Evolutionary conservation across 1,284 basidiomycete species (phyloP).

Genomic region (Phylloboletellus chloephorus): DNA sequence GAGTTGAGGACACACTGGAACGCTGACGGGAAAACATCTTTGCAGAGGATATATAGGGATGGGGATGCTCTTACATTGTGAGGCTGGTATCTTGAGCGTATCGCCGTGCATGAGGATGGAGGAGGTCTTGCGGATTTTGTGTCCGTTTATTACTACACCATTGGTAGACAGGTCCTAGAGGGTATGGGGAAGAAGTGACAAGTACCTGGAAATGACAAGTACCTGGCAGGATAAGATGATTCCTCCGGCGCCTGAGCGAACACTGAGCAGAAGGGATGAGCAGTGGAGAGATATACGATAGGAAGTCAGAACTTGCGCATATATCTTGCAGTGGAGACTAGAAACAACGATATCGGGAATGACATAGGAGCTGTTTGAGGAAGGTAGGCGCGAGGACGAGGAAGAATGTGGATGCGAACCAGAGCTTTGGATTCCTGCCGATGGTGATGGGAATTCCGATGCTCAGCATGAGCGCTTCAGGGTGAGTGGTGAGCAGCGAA

Average conservation of each 20-base stretch:
- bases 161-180: constrained; percentile 72
- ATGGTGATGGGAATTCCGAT: constrained; percentile 60
- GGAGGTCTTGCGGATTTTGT: constrained; percentile 56
- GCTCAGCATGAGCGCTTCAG: constrained; percentile 49
- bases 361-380: constrained; percentile 42
- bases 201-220: constrained; percentile 2
- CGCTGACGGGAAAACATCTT: constrained; percentile 35
- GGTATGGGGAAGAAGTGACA: constrained; percentile 2
- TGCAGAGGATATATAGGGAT: constrained; percentile 7
- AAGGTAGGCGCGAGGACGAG: constrained; percentile 5
- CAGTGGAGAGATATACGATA: neutral
- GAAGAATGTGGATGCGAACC: constrained; percentile 32
- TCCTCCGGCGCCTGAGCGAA: constrained; percentile 64
- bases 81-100: constrained; percentile 57
- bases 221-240: constrained; percentile 74
- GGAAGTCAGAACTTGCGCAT: constrained; percentile 48
- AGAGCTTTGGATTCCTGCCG: constrained; percentile 55
- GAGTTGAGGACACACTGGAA: constrained; percentile 62
- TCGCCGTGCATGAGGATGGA: constrained; percentile 75
- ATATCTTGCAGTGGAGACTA: constrained; percentile 69
- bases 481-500: constrained; percentile 17
- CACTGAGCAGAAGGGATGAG: constrained; percentile 30
- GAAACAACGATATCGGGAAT: constrained; percentile 53
- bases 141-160: constrained; percentile 66
- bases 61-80: constrained; percentile 40